Evolutionary conservation across 2,329 filamentous ascomycete species (phyloP).

Genomic region (Aquanectria penicillioides): DNA sequence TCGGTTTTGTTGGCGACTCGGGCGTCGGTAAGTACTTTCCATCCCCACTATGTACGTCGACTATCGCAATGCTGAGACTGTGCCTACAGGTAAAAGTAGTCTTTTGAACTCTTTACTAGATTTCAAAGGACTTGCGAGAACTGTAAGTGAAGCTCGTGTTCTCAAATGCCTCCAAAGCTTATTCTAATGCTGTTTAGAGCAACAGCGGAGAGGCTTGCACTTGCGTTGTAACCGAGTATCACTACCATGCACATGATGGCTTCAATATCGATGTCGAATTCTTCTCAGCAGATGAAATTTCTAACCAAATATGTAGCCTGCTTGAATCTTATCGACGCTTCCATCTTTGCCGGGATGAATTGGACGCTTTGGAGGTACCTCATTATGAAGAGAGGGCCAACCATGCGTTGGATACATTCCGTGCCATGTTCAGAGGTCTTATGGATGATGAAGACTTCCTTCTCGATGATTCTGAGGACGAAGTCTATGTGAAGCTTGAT

Average conservation of each 20-base stretch:
- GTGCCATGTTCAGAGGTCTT: slow-evolving; percentile 47
- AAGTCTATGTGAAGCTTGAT: slow-evolving; percentile 33
- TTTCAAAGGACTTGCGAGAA: slow-evolving; percentile 48
- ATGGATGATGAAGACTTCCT: slow-evolving; percentile 36
- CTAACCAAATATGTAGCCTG: slow-evolving; percentile 47
- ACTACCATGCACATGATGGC: slow-evolving; percentile 45
- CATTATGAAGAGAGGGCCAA: slow-evolving; percentile 42
- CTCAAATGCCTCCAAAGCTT: too few relatives aligned
- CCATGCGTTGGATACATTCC: slow-evolving; percentile 51
- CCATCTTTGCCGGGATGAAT: slow-evolving; percentile 37
- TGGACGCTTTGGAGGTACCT: slow-evolving; percentile 36
- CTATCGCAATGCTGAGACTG: too few relatives aligned
- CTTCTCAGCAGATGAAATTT: slow-evolving; percentile 46
- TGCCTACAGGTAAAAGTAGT: slow-evolving; percentile 63
- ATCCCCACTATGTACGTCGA: too few relatives aligned
- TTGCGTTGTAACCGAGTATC: slow-evolving; percentile 59
- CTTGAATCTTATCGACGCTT: slow-evolving; percentile 51
- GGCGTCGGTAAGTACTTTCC: slow-evolving; percentile 51
- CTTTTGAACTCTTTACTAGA: slow-evolving; percentile 60
- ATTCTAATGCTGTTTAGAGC: slow-evolving; percentile 46
- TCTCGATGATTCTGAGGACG: slow-evolving; percentile 2
- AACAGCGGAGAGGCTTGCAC: slow-evolving; percentile 57
- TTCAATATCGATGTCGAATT: slow-evolving; percentile 48
- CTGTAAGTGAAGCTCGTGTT: slow-evolving; percentile 46
- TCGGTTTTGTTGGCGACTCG: slow-evolving; percentile 60